Conservation (phyloP, 192 early-diverging fungal species). For the Phlyctochytrium arcticum region DNA sequence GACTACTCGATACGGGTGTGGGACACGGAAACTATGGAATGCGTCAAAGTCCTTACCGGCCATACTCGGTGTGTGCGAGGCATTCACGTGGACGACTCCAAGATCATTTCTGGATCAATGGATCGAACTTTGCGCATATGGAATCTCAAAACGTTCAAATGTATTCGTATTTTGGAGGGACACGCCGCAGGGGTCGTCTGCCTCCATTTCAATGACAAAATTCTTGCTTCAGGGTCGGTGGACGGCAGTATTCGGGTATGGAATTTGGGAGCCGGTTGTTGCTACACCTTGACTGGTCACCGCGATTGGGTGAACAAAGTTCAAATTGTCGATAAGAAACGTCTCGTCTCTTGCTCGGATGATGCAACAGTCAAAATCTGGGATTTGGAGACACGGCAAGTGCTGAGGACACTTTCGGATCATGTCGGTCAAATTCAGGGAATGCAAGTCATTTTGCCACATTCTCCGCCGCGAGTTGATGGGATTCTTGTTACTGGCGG, state of each 20-base stretch:
- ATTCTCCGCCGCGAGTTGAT: conserved; percentile 22
- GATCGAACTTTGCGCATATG: conserved; percentile 91
- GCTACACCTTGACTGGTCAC: conserved; percentile 75
- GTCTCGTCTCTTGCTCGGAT: conserved; percentile 80
- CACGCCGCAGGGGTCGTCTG: conserved; percentile 76
- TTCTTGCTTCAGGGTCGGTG: conserved; percentile 78
- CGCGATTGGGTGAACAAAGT: conserved; percentile 91
- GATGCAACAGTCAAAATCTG: conserved; percentile 66
- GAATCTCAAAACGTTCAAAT: conserved; percentile 82
- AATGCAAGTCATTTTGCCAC: conserved; percentile 29
- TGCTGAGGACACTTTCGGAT: conserved; percentile 53
- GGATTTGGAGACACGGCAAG: conserved; percentile 69
- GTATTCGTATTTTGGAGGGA: conserved; percentile 75
- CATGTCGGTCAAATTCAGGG: conserved; percentile 45
- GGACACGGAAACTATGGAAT: conserved; percentile 81
- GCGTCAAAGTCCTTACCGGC: conserved; percentile 73
- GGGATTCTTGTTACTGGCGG: conserved; percentile 7
- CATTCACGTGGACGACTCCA: conserved; percentile 91
- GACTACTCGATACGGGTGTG: conserved; percentile 85
- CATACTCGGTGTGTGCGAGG: conserved; percentile 83
- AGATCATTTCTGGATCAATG: conserved; percentile 89
- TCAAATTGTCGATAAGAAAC: conserved; percentile 53
- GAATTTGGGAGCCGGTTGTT: conserved; percentile 68
- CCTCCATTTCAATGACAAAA: conserved; percentile 74
- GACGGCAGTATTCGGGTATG: conserved; percentile 85